Base-by-base conservation (phyloP, 202 grass and related monocot genomes). In the Brachypodium distachyon region DNA sequence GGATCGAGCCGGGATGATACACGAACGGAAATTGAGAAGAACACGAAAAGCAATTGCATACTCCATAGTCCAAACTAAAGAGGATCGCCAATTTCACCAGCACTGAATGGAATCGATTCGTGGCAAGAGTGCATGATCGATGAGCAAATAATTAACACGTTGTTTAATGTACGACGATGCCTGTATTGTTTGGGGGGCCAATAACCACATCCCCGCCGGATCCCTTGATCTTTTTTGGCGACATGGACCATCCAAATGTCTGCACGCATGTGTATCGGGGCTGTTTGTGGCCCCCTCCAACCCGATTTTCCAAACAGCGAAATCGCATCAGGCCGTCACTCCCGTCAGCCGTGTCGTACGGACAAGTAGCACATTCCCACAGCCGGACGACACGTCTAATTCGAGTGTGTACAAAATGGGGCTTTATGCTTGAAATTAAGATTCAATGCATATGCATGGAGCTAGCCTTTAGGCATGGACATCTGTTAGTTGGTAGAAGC, bases 151-250 rank as follows among this genome's bases (percentile, higher is more conserved):
- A 23, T 23, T 61, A 46, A 10, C 67, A 23, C 72, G 19, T 37
- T 40, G 52, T 8, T 23, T n/a, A n/a, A 28, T 18, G 52, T 25
- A 17, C 27, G 58, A 64, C 21, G 57, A 40, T 73, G 67, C 23
- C 73, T 33, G 42, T 48, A 2, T 3, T 32, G 58, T 18, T 25
- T 10, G 23, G 22, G 23, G 22, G 76, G n/a, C 25, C 61, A 17
- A 33, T 32, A 46, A 50, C 41, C 50, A 52, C 48, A 26, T n/a
- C 49, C 55, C 39, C 40, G 61, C 34, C 51, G 32, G 61, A 81
- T 69, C 33, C 77, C 32, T 27, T 13, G 61, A 60, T 53, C n/a
- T n/a, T n/a, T n/a, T n/a, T n/a, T n/a, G n/a, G n/a, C n/a, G 77
- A 42, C 25, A 1, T 34, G 83, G 76, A 69, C 83, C 83, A 61